phyloP scores from a whole-genome alignment of 2,329 filamentous ascomycete species.

The Intubia oerlemansii region DNA sequence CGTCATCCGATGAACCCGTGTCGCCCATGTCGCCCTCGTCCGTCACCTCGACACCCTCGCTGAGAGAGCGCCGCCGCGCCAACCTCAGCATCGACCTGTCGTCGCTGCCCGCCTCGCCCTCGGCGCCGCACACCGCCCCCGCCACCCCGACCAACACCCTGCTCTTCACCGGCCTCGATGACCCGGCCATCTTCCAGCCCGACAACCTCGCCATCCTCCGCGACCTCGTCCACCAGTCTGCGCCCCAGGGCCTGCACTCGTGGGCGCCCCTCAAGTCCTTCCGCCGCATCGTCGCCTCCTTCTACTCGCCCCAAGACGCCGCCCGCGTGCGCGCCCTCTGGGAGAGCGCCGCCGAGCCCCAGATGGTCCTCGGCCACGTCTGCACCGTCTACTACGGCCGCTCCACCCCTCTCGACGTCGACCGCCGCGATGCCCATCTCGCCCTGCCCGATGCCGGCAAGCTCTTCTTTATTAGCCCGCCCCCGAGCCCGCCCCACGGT shows the following conservation, averaged over 20 bases:
- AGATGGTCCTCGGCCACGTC: slow-evolving; percentile 43
- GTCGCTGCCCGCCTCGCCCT: slow-evolving; percentile 33
- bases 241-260: slow-evolving; percentile 39
- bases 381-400: slow-evolving; percentile 50
- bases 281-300: slow-evolving; percentile 61
- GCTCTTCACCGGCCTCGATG: slow-evolving; percentile 60
- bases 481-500: slow-evolving; percentile 44
- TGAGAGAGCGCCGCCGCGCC: slow-evolving; percentile 11
- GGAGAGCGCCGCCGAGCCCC: slow-evolving; percentile 48
- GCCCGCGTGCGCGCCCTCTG: slow-evolving; percentile 50
- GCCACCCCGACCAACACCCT: slow-evolving; percentile 61
- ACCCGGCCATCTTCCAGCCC: slow-evolving; percentile 51
- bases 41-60: slow-evolving; percentile 19
- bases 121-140: slow-evolving; percentile 17
- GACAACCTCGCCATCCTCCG: slow-evolving; percentile 55
- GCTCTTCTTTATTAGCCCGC: slow-evolving; percentile 53
- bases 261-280: slow-evolving; percentile 70
- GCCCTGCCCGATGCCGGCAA: slow-evolving; percentile 48
- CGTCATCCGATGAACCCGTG: too few relatives aligned
- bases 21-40: not conserved
- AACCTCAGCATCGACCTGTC: slow-evolving; percentile 53
- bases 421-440: slow-evolving; percentile 26
- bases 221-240: slow-evolving; percentile 46
- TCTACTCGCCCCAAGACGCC: slow-evolving; percentile 48
- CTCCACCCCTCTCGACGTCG: slow-evolving; percentile 27